Evolutionary conservation across 139 green algal genomes (phyloP), one percentile per base, ranked within the genome.

Genomic region (Trebouxia sp.): DNA sequence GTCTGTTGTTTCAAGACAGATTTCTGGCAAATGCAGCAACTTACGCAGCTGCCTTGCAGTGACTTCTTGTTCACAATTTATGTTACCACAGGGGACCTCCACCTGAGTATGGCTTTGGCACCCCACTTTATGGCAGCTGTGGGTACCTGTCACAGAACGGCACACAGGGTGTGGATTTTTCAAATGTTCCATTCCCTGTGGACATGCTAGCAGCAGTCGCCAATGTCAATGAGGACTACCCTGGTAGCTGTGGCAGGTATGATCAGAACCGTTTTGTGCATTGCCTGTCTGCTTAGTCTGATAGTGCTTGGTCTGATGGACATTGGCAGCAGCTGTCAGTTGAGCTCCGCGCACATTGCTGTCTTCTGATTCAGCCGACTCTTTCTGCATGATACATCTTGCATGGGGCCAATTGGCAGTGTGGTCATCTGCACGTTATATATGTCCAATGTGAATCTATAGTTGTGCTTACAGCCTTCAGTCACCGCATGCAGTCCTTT

Each of bases 191-290:
- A 8, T 77, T 78, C 22, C 56, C 74, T 30, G 42, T 39, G 6
- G 58, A 81, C 53, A 66, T 69, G 41, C 47, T 87, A 9, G 51
- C 76, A 14, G 80, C 80, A 3, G 9, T 83, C 5, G 81, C 80
- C 35, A 83, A 88, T 37, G 65, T 72, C 17, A 85, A 86, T 72
- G 55, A 38, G 10, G 86, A 90, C 50, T 88, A 84, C 70, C 79
- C 78, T 8, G 86, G 86, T 65, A 83, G 78, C 35, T 90, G 86
- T 38, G 86, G 86, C 24, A 80, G 86, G 38, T 90, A 82, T 67
- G 83, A n/a, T 24, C 20, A 24, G 51, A 6, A 30, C 67, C 4
- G 3, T 12, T 22, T 53, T 77, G 1, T 56, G 0, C 9, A 9
- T 32, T 26, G 6, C 15, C 17, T 77, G 32, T 77, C 38, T 51